phyloP scores from a whole-genome alignment of 257 asterid genomes.

The Solanum sitiens region DNA sequence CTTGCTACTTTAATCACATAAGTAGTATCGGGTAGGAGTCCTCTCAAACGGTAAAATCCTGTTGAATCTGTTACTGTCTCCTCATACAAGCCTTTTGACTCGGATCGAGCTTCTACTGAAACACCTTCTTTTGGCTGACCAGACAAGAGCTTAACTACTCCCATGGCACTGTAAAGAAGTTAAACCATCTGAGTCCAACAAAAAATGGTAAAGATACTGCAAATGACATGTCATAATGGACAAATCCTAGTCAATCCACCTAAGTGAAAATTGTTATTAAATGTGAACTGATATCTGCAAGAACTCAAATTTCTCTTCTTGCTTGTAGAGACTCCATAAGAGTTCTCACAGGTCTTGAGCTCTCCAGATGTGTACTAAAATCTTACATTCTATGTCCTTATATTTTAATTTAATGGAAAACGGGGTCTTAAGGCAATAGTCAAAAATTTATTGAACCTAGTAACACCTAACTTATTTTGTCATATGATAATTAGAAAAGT shows the following conservation, averaged over 20 bases:
- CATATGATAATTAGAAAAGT: neutral
- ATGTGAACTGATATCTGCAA: neutral
- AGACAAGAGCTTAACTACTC: constrained; percentile 69
- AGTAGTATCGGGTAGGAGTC: constrained; percentile 73
- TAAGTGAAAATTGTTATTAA: neutral
- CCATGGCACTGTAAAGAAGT: constrained; percentile 66
- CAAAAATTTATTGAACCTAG: neutral
- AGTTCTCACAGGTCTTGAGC: neutral
- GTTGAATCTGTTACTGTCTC: constrained; percentile 77
- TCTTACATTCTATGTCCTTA: neutral
- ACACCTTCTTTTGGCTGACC: constrained; percentile 91
- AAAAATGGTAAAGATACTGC: neutral
- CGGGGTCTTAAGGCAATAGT: neutral
- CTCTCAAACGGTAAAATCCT: constrained; percentile 84
- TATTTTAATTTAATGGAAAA: neutral
- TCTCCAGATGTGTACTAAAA: neutral
- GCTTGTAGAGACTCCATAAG: neutral
- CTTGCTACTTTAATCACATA: constrained; percentile 63
- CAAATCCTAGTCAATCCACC: neutral
- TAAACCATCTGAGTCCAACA: constrained; percentile 1
- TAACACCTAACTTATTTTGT: neutral
- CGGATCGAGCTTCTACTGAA: constrained; percentile 85
- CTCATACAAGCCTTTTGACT: constrained; percentile 81
- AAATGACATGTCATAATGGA: neutral
- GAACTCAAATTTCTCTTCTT: neutral